These are phyloP conservation scores for Stygiomarasmius scandens DNA, from an alignment of 1,284 basidiomycete genomes.

Conservation along the genomic window DNA sequence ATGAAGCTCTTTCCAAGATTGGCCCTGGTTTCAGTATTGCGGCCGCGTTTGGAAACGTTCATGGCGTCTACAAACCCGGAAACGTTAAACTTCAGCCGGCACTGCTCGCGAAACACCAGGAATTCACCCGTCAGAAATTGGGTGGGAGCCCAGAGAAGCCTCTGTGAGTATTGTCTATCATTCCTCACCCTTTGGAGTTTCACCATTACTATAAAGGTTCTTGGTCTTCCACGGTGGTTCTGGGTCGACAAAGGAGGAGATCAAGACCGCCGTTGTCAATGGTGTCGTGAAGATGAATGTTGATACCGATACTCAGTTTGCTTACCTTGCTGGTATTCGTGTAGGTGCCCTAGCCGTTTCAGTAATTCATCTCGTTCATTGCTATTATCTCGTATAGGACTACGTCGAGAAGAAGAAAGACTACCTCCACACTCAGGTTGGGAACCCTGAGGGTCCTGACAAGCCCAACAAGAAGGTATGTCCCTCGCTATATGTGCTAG, in stretches of 20 bases:
- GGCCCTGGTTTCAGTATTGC: conserved; percentile 96
- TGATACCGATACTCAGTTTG: conserved; percentile 93
- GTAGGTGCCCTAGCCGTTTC: conserved; percentile 38
- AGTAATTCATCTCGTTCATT: conserved; percentile 5
- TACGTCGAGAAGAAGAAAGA: conserved; percentile 84
- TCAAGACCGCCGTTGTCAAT: conserved; percentile 87
- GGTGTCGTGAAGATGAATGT: conserved; percentile 99
- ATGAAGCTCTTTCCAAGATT: conserved; percentile 83
- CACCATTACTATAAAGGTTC: conserved; percentile 56
- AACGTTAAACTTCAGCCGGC: conserved; percentile 94
- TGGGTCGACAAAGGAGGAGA: conserved; percentile 96
- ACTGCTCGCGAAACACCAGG: conserved; percentile 92
- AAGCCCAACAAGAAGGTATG: conserved; percentile 97
- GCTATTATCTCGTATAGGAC: conserved; percentile 49
- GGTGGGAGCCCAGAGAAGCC: conserved; percentile 74
- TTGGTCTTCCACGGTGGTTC: conserved; percentile 99
- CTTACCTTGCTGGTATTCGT: conserved; percentile 89
- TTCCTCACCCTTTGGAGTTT: not conserved
- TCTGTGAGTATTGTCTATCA: conserved; percentile 57
- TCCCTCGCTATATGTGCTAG: not conserved
- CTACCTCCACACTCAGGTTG: conserved; percentile 87
- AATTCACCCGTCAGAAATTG: conserved; percentile 73
- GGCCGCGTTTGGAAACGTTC: conserved; percentile 96
- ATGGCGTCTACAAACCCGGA: conserved; percentile 95
- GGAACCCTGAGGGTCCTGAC: conserved; percentile 91